These are phyloP conservation scores for Neurospora sp. DNA, from an alignment of 495 filamentous ascomycete species.

Conservation along the genomic window DNA sequence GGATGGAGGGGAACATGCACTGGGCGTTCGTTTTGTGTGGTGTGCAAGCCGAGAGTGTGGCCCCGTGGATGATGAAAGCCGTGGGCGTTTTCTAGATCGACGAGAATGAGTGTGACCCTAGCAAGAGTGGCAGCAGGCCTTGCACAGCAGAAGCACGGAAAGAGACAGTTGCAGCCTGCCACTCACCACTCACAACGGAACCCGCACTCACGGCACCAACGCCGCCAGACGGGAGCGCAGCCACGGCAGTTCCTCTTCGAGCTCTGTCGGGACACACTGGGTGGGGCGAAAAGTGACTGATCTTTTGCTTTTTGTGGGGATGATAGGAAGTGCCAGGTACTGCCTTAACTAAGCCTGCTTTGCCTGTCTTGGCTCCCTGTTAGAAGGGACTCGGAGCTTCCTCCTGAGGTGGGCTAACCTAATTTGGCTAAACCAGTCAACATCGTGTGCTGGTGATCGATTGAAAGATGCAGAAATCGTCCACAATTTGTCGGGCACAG, in stretches of 20 bases:
- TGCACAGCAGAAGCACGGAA: neutral
- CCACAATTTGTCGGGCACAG: neutral
- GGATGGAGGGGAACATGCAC: neutral
- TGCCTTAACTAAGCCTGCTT: neutral
- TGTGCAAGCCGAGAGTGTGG: neutral
- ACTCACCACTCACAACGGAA: neutral
- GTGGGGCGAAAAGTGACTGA: neutral
- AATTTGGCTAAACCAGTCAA: neutral
- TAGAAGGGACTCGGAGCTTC: neutral
- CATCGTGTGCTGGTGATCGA: neutral
- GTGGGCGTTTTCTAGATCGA: neutral
- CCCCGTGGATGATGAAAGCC: neutral
- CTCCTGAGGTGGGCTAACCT: neutral
- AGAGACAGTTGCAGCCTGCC: neutral
- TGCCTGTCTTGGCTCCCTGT: neutral
- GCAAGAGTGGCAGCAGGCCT: neutral
- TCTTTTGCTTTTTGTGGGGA: neutral
- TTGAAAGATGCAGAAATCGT: neutral
- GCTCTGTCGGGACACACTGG: neutral
- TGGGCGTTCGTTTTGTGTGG: neutral
- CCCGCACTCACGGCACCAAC: neutral
- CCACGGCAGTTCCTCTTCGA: neutral
- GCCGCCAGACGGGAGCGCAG: neutral
- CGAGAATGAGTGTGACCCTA: neutral
- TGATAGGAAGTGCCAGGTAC: neutral